Evolutionary conservation across 768 basidiomycete species (phyloP), one percentile per base, ranked within the genome.

Genomic region (Imleria badia): DNA sequence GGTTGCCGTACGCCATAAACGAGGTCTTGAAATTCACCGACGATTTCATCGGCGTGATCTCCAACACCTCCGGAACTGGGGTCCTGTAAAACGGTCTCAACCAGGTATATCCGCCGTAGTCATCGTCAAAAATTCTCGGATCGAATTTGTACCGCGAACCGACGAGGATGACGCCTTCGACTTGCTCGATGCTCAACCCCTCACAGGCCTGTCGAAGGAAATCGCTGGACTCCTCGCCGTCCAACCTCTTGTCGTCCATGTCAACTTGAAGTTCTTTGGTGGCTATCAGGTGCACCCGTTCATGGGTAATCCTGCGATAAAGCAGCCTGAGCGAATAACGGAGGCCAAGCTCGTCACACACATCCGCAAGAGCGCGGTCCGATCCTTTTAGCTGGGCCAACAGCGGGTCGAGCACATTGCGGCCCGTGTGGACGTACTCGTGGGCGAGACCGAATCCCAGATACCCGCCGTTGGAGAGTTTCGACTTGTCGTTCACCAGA

Each of bases 371-470:
- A 0, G 42, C 45, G 3, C 58, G 46, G 34, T 59, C 58, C 1
- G 49, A 45, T 31, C 59, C 57, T 58, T 60, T 62, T 23, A 62
- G 17, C 26, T 62, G 61, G n/a, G 10, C 42, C 20, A 19, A 3
- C 33, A 62, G 17, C 0, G 6, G 41, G 2, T 33, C 17, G 11
- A 62, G 3, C 8, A 45, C 6, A 14, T 58, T 31, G 22, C 6
- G 20, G 0, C 35, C 42, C 1, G 53, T 42, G 40, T 53, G 51
- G 12, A 59, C 41, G 38, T 62, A 59, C 26, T 62, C 51, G 41
- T 62, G 61, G 10, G 23, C 30, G 38, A 62, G 56, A 31, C 61
- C 54, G 2, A 59, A 61, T 10, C 60, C 56, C 0, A 58, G 48
- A 36, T 62, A 58, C 1, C 61, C 59, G 2, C 61, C 55, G 3